Conservation (phyloP, 2,329 filamentous ascomycete species). For the Diplodia intermedia region DNA sequence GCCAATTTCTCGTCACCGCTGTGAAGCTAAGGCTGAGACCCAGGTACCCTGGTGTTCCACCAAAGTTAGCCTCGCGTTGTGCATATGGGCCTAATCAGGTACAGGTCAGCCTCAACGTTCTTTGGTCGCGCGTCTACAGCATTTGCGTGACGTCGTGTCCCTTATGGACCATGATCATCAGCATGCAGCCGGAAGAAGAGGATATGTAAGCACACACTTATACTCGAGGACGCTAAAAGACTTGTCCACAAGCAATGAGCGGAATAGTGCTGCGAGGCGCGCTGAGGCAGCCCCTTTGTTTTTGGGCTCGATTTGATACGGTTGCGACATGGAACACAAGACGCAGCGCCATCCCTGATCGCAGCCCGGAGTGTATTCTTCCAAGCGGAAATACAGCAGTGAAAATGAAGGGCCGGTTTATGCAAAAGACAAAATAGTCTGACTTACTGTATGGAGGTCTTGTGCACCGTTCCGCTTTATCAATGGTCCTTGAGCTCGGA, state of each 20-base stretch:
- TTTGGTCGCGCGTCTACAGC: not conserved
- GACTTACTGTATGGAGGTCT: not conserved
- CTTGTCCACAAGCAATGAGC: constrained; percentile 29
- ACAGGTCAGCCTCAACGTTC: not conserved
- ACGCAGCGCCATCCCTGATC: constrained; percentile 29
- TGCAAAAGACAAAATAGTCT: not conserved
- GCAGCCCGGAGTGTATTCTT: not conserved
- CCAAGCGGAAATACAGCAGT: no score
- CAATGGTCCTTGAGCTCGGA: not conserved
- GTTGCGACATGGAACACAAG: constrained; percentile 8
- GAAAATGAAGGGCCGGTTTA: no score
- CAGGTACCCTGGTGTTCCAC: not conserved
- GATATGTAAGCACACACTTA: constrained; percentile 30
- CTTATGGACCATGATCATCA: not conserved
- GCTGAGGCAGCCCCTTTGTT: constrained; percentile 11
- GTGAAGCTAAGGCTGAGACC: not conserved
- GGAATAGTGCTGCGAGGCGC: constrained; percentile 21
- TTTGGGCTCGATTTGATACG: constrained; percentile 24
- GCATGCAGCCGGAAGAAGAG: not conserved
- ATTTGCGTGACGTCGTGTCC: not conserved
- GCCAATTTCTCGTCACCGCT: no score
- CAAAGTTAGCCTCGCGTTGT: not conserved
- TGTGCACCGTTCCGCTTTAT: not conserved
- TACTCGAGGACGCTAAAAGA: constrained; percentile 13
- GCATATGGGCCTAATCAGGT: not conserved